Evolutionary conservation across 2,329 filamentous ascomycete species (phyloP).

Genomic region (Xylaria sp.): DNA sequence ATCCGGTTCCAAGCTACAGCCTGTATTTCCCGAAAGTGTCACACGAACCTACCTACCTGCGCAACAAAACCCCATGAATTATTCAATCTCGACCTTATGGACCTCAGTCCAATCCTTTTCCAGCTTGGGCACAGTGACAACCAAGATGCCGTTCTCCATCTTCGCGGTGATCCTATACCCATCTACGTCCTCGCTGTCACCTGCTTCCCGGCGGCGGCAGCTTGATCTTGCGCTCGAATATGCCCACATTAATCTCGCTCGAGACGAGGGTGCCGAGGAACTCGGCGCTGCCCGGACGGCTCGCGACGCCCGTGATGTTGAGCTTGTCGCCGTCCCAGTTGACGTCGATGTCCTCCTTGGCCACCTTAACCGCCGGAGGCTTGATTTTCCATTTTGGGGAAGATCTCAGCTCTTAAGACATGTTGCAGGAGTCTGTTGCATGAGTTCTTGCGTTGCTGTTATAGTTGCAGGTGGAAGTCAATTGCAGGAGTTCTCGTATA

Average conservation of each 20-base stretch:
- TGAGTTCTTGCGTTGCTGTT: no score
- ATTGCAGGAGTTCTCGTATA: no score
- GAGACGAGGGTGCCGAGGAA: constrained; percentile 67
- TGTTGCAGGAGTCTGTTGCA: no score
- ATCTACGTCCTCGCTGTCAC: constrained; percentile 66
- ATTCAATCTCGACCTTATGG: constrained; percentile 64
- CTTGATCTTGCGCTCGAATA: constrained; percentile 73
- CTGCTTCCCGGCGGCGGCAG: constrained; percentile 55
- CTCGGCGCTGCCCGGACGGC: constrained; percentile 73
- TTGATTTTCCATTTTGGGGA: no score
- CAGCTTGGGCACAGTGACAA: constrained; percentile 77
- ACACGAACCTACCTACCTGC: no score
- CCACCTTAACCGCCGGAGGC: no score
- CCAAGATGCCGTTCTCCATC: constrained; percentile 78
- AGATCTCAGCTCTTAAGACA: no score
- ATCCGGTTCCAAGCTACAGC: no score
- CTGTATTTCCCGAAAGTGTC: no score
- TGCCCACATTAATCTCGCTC: constrained; percentile 72
- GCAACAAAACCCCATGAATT: constrained; percentile 15
- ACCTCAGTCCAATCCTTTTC: constrained; percentile 71
- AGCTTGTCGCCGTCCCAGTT: constrained; percentile 77
- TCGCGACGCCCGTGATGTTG: constrained; percentile 72
- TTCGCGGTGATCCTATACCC: constrained; percentile 72
- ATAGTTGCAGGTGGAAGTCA: no score
- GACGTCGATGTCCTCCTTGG: constrained; percentile 78